phyloP scores from a whole-genome alignment of 345 rosid species.

The Excoecaria cochinchinensis region DNA sequence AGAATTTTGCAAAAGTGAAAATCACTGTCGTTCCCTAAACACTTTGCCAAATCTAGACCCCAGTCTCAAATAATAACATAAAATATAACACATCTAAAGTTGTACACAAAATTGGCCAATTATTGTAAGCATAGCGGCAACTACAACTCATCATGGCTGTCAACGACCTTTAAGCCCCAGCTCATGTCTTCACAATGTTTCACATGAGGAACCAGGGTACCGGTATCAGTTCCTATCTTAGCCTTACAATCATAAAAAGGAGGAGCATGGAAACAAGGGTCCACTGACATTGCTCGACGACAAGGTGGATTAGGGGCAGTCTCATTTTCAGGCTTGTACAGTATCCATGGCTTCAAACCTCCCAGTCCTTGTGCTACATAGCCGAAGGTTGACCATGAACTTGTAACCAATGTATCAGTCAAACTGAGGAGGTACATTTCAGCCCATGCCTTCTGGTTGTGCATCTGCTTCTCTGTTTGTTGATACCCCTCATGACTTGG shows the following conservation, averaged over 20 bases:
- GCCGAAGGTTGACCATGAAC: slow-evolving; percentile 36
- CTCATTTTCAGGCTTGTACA: slow-evolving; percentile 30
- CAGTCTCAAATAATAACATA: background rate
- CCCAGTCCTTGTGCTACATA: slow-evolving; percentile 39
- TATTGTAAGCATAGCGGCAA: background rate
- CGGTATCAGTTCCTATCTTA: slow-evolving; percentile 29
- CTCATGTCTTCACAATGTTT: slow-evolving; percentile 36
- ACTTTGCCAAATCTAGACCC: background rate
- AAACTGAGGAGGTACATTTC: slow-evolving; percentile 34
- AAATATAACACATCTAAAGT: background rate
- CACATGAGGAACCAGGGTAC: slow-evolving; percentile 29
- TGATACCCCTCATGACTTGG: slow-evolving; percentile 34
- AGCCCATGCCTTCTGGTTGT: slow-evolving; percentile 31
- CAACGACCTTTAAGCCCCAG: slow-evolving; percentile 36
- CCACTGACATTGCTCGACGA: slow-evolving; percentile 29
- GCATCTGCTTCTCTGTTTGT: slow-evolving; percentile 22
- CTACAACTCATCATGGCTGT: slow-evolving; percentile 19
- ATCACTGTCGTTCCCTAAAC: background rate
- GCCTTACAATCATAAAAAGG: slow-evolving; percentile 36
- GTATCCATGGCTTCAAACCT: slow-evolving; percentile 33
- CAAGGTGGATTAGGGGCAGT: slow-evolving; percentile 33
- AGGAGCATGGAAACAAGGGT: slow-evolving; percentile 39
- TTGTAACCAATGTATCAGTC: slow-evolving; percentile 31
- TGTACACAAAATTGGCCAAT: slow-evolving; percentile 4
- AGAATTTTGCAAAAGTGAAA: background rate